phyloP scores from a whole-genome alignment of 192 early-diverging fungal species.

The Fimicolochytrium jonesii region DNA sequence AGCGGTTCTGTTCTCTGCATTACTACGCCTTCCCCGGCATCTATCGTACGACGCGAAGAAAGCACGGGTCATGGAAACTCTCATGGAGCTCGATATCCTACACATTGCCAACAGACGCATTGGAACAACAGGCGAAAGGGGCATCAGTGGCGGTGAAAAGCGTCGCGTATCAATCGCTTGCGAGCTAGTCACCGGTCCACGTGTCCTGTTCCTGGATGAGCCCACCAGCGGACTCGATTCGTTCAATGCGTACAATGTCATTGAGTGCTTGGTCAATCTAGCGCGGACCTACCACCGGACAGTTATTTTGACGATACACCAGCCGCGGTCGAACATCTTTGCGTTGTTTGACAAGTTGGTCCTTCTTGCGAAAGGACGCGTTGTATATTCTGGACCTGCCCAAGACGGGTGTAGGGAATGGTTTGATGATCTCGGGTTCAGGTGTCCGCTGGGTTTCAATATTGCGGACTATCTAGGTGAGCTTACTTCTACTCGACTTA shows the following conservation, averaged over 20 bases:
- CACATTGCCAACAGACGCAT: slow-evolving; percentile 77
- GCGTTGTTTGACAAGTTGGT: slow-evolving; percentile 86
- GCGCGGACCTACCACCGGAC: slow-evolving; percentile 74
- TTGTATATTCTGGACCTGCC: slow-evolving; percentile 81
- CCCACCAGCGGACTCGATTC: slow-evolving; percentile 70
- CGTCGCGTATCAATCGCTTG: slow-evolving; percentile 91
- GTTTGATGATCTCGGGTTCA: slow-evolving; percentile 72
- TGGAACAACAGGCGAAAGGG: slow-evolving; percentile 62
- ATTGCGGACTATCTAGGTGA: slow-evolving; percentile 81
- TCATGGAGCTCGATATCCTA: slow-evolving; percentile 82
- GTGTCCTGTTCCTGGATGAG: slow-evolving; percentile 80
- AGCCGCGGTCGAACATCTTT: slow-evolving; percentile 89
- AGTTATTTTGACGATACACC: slow-evolving; percentile 91
- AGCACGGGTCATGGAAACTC: slow-evolving; percentile 55
- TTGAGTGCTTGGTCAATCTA: slow-evolving; percentile 80
- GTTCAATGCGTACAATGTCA: slow-evolving; percentile 91
- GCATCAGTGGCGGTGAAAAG: slow-evolving; percentile 90
- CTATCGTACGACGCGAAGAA: slow-evolving; percentile 53
- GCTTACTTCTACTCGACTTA: no score
- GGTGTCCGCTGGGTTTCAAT: slow-evolving; percentile 84
- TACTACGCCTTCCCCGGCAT: slow-evolving; percentile 70
- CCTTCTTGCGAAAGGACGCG: slow-evolving; percentile 72
- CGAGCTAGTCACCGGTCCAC: slow-evolving; percentile 86
- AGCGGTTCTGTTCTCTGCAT: slow-evolving; percentile 83
- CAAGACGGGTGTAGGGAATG: slow-evolving; percentile 49